Evolutionary conservation across 2,329 filamentous ascomycete genomes (phyloP).

Genomic region (Exserohilum rostratum): DNA sequence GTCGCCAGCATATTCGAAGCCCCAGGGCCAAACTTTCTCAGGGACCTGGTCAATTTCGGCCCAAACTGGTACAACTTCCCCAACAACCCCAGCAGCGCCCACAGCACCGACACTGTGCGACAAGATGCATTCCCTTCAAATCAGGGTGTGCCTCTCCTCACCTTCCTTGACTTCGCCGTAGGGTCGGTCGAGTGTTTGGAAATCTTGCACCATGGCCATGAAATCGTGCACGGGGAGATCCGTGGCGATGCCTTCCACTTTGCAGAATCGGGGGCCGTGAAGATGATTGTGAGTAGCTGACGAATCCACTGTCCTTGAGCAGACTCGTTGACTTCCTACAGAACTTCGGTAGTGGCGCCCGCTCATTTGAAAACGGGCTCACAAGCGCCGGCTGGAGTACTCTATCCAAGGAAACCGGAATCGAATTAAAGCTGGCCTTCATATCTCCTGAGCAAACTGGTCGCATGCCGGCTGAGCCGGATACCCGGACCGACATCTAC

Average conservation of each 20-base stretch:
- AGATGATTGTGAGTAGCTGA: constrained; percentile 1
- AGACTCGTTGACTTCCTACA: constrained; percentile 60
- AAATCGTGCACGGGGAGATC: constrained; percentile 88
- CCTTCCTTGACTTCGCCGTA: constrained; percentile 89
- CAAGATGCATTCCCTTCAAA: constrained; percentile 34
- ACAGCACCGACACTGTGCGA: constrained; percentile 13
- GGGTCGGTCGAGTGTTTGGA: constrained; percentile 86
- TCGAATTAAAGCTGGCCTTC: constrained; percentile 86
- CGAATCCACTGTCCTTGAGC: neutral
- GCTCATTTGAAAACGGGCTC: constrained; percentile 89
- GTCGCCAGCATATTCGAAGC: constrained; percentile 82
- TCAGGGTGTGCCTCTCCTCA: constrained; percentile 70
- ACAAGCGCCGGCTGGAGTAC: constrained; percentile 83
- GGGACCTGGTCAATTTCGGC: constrained; percentile 75
- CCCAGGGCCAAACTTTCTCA: constrained; percentile 75
- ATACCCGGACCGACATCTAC: constrained; percentile 88
- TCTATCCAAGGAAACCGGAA: constrained; percentile 81
- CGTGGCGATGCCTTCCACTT: constrained; percentile 91
- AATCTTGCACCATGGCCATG: constrained; percentile 86
- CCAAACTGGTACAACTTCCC: constrained; percentile 58
- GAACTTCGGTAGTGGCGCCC: constrained; percentile 83
- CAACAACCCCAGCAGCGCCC: constrained; percentile 12
- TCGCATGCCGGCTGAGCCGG: constrained; percentile 88
- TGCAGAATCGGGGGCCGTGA: constrained; percentile 75
- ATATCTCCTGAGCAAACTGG: constrained; percentile 96